phyloP scores from a whole-genome alignment of 371 early-diverging fungal genomes.

The Apophysomyces sp. region DNA sequence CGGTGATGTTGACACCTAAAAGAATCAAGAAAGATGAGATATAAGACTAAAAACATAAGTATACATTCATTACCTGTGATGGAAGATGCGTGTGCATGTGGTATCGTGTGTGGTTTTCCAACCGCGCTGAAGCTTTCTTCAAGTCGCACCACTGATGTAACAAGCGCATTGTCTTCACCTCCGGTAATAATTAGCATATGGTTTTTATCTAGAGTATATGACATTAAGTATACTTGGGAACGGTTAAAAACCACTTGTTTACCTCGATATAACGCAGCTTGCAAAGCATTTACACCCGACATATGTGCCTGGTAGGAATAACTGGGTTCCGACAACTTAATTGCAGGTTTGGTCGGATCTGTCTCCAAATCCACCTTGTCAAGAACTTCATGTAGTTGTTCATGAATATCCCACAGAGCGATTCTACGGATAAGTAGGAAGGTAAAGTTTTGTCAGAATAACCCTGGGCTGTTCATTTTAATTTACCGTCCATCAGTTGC shows the following conservation, averaged over 20 bases:
- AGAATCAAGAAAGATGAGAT: background rate
- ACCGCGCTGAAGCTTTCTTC: background rate
- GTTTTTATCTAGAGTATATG: background rate
- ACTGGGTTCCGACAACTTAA: constrained; percentile 33
- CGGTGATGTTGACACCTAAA: constrained; percentile 42
- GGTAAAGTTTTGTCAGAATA: too few species aligned
- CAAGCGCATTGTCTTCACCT: constrained; percentile 63
- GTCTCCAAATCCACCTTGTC: constrained; percentile 18
- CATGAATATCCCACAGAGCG: constrained; percentile 54
- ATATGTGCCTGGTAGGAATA: constrained; percentile 41
- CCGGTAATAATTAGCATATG: constrained; percentile 45
- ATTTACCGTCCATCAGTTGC: constrained; percentile 55
- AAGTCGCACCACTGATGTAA: constrained; percentile 24
- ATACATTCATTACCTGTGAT: constrained; percentile 45
- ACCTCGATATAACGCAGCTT: constrained; percentile 26
- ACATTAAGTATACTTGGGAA: background rate
- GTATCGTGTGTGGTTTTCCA: constrained; percentile 29
- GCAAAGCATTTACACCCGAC: constrained; percentile 59
- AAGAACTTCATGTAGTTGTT: constrained; percentile 21
- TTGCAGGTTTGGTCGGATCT: constrained; percentile 29
- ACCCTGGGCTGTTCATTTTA: too few species aligned
- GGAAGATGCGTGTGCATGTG: constrained; percentile 56
- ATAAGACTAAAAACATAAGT: background rate
- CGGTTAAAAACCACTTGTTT: background rate
- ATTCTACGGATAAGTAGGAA: constrained; percentile 19